phyloP scores from a whole-genome alignment of 345 rosid genomes.

The Pugionium cornutum region DNA sequence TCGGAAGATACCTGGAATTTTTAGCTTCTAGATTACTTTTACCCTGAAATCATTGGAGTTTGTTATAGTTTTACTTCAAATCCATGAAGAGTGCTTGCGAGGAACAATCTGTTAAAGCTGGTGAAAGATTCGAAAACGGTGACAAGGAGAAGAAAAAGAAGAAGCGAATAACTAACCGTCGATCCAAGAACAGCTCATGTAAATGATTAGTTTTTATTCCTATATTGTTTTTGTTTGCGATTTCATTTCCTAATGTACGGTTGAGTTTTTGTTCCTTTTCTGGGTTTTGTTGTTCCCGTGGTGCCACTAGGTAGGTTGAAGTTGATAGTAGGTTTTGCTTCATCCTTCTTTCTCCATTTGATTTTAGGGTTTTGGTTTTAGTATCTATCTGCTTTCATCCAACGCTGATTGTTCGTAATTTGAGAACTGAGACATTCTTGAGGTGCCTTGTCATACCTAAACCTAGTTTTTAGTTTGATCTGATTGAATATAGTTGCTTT shows the following conservation, averaged over 20 bases:
- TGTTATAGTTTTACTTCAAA: not conserved
- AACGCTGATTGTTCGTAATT: not conserved
- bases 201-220: no score
- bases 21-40: no score
- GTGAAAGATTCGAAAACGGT: conserved; percentile 50
- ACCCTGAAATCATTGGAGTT: no score
- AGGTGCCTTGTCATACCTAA: no score
- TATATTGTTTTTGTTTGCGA: conserved; percentile 1
- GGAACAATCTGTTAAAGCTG: conserved; percentile 46
- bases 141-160: conserved; percentile 60
- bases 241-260: not conserved
- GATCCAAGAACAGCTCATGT: conserved; percentile 59
- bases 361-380: not conserved
- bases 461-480: not conserved
- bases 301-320: no score
- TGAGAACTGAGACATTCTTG: no score
- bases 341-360: not conserved
- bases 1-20: no score
- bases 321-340: not conserved
- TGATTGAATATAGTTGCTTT: not conserved
- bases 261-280: not conserved
- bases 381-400: not conserved
- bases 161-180: conserved; percentile 64
- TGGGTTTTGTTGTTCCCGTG: no score
- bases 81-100: conserved; percentile 46